Evolutionary conservation across 2,329 filamentous ascomycete species (phyloP).

Genomic region (Scedosporium dehoogii): DNA sequence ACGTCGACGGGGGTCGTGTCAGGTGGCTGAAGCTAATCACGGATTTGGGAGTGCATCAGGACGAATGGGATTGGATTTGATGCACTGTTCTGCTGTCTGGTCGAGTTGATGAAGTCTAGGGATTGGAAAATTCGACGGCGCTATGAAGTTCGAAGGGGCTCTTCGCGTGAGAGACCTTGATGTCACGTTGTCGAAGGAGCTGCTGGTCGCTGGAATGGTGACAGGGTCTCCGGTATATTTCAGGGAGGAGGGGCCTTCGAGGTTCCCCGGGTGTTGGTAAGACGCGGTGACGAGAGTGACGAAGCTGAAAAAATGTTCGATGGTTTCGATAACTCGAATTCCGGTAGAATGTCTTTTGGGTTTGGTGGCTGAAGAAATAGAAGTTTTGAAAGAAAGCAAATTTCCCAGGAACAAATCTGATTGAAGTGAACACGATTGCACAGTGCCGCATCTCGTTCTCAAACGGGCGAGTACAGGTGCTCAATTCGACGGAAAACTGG

Average conservation of each 20-base stretch:
- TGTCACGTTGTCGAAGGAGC: too few species aligned
- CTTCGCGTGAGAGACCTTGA: too few species aligned
- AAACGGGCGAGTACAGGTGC: not conserved
- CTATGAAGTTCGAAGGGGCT: too few species aligned
- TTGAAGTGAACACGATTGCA: conserved; percentile 1
- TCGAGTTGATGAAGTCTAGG: not conserved
- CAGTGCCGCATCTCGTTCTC: not conserved
- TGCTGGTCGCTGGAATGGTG: too few species aligned
- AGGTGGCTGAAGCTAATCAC: not conserved
- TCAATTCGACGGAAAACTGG: too few species aligned
- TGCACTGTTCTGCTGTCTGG: not conserved
- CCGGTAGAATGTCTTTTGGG: not conserved
- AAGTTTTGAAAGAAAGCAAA: not conserved
- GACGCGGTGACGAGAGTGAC: too few species aligned
- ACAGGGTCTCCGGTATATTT: too few species aligned
- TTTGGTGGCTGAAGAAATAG: not conserved
- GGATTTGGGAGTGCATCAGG: not conserved
- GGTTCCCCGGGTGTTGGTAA: too few species aligned
- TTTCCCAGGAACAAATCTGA: not conserved
- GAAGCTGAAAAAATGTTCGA: not conserved
- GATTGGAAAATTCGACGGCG: not conserved
- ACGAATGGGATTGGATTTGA: not conserved
- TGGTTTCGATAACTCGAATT: not conserved
- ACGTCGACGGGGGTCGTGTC: not conserved
- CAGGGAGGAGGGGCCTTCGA: too few species aligned